Percentiles rank a stretch among this genome's conserved stretches.
Evolutionary conservation across 768 basidiomycete genomes (phyloP).

Genomic region (Boletus huronensis): DNA sequence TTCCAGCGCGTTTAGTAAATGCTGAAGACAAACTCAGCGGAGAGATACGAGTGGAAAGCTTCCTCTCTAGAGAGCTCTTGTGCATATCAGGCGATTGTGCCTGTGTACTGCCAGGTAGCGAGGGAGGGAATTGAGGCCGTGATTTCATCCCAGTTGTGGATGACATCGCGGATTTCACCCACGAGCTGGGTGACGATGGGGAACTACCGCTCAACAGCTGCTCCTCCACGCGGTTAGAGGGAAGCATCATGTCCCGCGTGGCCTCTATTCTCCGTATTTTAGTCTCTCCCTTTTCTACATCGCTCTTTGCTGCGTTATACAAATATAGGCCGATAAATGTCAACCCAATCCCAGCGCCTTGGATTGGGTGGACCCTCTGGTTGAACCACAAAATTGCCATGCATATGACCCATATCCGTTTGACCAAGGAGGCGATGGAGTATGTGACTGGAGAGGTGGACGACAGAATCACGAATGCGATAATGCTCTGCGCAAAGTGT

Average conservation of each 20-base stretch:
- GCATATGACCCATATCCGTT: conserved; percentile 97
- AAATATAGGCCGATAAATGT: conserved; percentile 91
- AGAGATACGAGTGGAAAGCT: conserved; percentile 11
- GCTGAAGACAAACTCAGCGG: conserved; percentile 18
- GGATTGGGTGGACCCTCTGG: conserved; percentile 78
- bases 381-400: conserved; percentile 97
- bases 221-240: conserved; percentile 61
- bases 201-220: conserved; percentile 44
- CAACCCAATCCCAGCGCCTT: conserved; percentile 84
- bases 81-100: conserved; percentile 1
- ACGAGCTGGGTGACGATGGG: conserved; percentile 17
- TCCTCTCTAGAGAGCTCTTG: conserved; percentile 15
- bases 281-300: conserved; percentile 91
- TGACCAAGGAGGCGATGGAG: conserved; percentile 96
- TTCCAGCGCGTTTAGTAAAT: conserved; percentile 23
- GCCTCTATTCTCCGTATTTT: conserved; percentile 78
- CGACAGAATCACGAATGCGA: conserved; percentile 94
- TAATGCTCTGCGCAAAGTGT: conserved; percentile 95
- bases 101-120: conserved; percentile 1
- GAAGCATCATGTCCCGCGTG: conserved; percentile 62
- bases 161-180: conserved; percentile 6
- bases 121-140: conserved; percentile 10
- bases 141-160: conserved; percentile 28
- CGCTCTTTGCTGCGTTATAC: conserved; percentile 93
- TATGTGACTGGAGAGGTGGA: conserved; percentile 98